These are phyloP conservation scores for Gleditsia sinensis DNA, from an alignment of 306 rosid genomes.

Conservation along the genomic window DNA sequence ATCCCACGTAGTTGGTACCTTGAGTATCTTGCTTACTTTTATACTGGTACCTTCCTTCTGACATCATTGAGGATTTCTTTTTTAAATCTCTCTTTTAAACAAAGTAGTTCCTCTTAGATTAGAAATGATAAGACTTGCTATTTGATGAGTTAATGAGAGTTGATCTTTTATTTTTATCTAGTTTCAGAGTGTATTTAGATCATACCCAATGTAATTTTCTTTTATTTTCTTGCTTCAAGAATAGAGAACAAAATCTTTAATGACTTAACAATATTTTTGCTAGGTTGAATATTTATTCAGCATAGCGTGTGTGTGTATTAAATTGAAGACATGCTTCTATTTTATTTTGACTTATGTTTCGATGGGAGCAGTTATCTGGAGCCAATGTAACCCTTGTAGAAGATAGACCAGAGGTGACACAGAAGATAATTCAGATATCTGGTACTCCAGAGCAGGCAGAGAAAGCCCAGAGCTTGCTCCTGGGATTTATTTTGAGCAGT, in stretches of 20 bases:
- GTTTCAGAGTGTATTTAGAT: conserved; percentile 9
- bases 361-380: conserved; percentile 77
- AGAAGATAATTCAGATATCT: conserved; percentile 86
- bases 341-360: conserved; percentile 32
- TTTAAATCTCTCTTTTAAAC: background rate
- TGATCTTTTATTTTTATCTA: conserved; percentile 1
- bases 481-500: conserved; percentile 97
- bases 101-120: conserved; percentile 19
- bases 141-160: background rate
- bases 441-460: conserved; percentile 98
- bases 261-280: background rate
- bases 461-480: conserved; percentile 98
- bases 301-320: background rate
- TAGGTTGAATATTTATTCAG: background rate
- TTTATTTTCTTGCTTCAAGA: background rate
- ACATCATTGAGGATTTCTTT: background rate
- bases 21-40: background rate
- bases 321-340: background rate
- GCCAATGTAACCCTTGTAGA: conserved; percentile 89
- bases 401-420: conserved; percentile 73
- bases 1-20: background rate
- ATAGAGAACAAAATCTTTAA: background rate
- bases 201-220: background rate
- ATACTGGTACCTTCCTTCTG: background rate
- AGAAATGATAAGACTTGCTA: background rate